Evolutionary conservation across 2,329 filamentous ascomycete species (phyloP), one percentile per base, ranked within the genome.

Genomic region (Arthrobotrys musiformis): DNA sequence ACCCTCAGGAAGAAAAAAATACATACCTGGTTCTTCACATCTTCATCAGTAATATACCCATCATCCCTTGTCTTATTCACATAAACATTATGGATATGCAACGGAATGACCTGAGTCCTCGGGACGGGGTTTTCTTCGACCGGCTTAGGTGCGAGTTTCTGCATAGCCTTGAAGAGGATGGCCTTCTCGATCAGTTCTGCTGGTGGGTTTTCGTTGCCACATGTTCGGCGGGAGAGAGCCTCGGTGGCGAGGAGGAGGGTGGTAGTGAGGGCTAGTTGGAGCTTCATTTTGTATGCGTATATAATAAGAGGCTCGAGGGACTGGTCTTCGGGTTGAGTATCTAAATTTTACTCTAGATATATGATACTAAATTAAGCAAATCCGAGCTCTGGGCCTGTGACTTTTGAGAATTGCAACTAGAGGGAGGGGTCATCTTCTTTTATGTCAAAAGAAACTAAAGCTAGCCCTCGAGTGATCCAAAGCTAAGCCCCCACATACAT

Each of bases 81-180:
- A 17, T 63, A 70, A 13, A 70, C 44, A 15, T 70, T 70, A 40
- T 70, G 68, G 17, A 70, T 63, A 37, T 70, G 68, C 22, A 70
- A 6, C 7, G 61, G 61, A 13, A 70, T 35, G 7, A 22, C 26
- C 24, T 52, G 40, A 2, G 11, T 44, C 44, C 54, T 50, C 33
- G 63, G 48, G 35, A 19, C 15, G 2, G 28, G 28, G 24, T 24
- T 11, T 13, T 58, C 54, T 30, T 48, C 56, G 24, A 17, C 13
- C 13, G 24, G 22, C 15, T 17, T 44, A 15, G 67, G 42, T 22
- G 26, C 62, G 19, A 37, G 35, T 37, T 70, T 37, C 13, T 9
- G 17, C 56, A 63, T 46, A 15, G 28, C 61, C 28, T 56, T 30
- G 30, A 50, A 52, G 22, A 33, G 68, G 22, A 70, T 52, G 19